Evolutionary conservation across 257 asterid species (phyloP).

Genomic region (Nicotiana undulata): DNA sequence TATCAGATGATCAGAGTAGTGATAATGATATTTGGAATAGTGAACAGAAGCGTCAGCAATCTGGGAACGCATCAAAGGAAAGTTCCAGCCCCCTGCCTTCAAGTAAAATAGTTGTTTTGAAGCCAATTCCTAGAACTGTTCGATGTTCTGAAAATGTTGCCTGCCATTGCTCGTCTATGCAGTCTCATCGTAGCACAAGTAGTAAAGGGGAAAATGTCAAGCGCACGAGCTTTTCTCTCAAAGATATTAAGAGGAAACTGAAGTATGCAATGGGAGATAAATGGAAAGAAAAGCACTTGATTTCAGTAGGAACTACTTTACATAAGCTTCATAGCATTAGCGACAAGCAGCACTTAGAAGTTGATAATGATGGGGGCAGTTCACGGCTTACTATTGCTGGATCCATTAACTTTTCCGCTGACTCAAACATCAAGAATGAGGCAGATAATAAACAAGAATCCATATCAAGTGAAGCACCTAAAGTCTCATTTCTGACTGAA

Average conservation of each 20-base stretch:
- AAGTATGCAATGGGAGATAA: slow-evolving; percentile 42
- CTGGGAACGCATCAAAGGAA: slow-evolving; percentile 11
- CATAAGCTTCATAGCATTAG: background rate
- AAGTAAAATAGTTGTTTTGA: slow-evolving; percentile 44
- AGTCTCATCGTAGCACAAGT: slow-evolving; percentile 15
- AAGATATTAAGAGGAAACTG: slow-evolving; percentile 52
- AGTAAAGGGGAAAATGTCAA: slow-evolving; percentile 23
- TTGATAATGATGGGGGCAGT: background rate
- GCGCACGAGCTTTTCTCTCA: slow-evolving; percentile 36
- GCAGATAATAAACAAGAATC: slow-evolving; percentile 3
- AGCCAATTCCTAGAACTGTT: slow-evolving; percentile 31
- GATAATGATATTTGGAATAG: background rate
- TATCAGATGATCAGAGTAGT: slow-evolving; percentile 10
- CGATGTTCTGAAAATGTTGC: slow-evolving; percentile 21
- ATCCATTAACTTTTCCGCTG: slow-evolving; percentile 10
- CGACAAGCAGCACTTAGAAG: background rate
- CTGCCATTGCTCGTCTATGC: slow-evolving; percentile 49
- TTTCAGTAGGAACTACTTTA: slow-evolving; percentile 5
- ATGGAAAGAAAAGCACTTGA: slow-evolving; percentile 11
- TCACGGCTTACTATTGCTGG: background rate
- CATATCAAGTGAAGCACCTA: slow-evolving; percentile 13
- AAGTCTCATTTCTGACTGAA: slow-evolving; percentile 12
- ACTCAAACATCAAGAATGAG: slow-evolving; percentile 18
- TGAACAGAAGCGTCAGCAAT: slow-evolving; percentile 10
- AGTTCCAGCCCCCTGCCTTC: slow-evolving; percentile 18